A percentile compares a stretch with the other conserved stretches of the same genome.
phyloP scores from a whole-genome alignment of 331 rosid species.

The Malus hybrid region DNA sequence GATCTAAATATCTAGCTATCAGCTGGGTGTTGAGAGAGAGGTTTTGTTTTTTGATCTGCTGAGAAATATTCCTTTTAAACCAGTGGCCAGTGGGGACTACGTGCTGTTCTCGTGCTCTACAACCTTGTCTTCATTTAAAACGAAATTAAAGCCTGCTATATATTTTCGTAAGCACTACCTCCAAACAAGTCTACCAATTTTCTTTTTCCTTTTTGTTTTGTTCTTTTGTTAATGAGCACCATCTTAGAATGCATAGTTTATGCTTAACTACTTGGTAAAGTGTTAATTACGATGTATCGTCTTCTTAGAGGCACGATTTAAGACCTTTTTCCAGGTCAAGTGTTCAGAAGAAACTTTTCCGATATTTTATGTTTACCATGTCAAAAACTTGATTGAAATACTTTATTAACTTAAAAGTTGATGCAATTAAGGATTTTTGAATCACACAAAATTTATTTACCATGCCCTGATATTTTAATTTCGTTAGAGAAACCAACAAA shows the following conservation, averaged over 20 bases:
- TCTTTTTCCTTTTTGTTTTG: not conserved
- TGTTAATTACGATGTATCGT: not conserved
- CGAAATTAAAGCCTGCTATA: not conserved
- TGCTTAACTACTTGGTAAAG: not conserved
- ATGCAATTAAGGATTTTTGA: not conserved
- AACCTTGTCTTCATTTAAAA: not conserved
- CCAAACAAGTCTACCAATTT: not conserved
- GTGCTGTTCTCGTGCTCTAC: not conserved
- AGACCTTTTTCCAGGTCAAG: not conserved
- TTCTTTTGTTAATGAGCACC: not conserved
- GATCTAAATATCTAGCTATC: not conserved
- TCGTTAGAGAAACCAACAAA: not conserved
- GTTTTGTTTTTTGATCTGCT: not conserved
- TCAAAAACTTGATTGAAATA: not conserved
- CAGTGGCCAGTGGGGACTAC: conserved; percentile 4
- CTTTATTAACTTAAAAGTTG: not conserved
- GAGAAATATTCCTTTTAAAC: not conserved
- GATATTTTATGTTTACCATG: not conserved
- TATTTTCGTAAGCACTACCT: not conserved
- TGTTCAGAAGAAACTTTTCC: not conserved
- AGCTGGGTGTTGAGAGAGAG: not conserved
- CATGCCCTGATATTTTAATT: not conserved
- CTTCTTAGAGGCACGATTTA: not conserved
- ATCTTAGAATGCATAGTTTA: not conserved
- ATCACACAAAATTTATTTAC: not conserved